A percentile compares a stretch with the other conserved stretches of the same genome.
Evolutionary conservation across 139 green algal species (phyloP).

Genomic region (Picochlorum sp.): DNA sequence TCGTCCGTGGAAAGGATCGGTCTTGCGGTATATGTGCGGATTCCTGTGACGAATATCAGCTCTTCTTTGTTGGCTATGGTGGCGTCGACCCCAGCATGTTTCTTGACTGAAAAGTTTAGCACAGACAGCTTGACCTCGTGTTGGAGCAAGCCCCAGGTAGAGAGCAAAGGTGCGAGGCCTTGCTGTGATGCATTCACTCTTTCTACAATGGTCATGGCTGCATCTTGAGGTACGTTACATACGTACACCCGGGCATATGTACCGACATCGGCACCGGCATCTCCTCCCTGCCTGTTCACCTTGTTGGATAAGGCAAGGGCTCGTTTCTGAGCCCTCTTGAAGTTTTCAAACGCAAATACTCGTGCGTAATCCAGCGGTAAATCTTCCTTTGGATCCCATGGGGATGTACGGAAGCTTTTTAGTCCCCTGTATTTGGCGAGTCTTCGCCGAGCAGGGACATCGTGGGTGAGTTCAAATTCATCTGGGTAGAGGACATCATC

Average conservation of each 20-base stretch:
- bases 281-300: constrained; percentile 4
- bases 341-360: constrained; percentile 94
- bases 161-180: constrained; percentile 37
- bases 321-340: constrained; percentile 36
- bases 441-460: constrained; percentile 53
- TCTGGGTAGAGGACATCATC: constrained; percentile 79
- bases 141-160: constrained; percentile 71
- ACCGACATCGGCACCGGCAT: constrained; percentile 22
- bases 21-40: constrained; percentile 41
- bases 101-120: constrained; percentile 71
- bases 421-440: constrained; percentile 78
- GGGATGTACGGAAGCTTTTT: constrained; percentile 77
- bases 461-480: constrained; percentile 76
- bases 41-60: constrained; percentile 68
- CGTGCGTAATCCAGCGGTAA: constrained; percentile 80
- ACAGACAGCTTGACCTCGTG: constrained; percentile 90
- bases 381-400: constrained; percentile 85
- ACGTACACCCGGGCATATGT: constrained; percentile 64
- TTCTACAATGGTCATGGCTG: constrained; percentile 31
- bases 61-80: constrained; percentile 72
- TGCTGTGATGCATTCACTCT: constrained; percentile 17
- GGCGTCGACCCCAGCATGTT: constrained; percentile 44
- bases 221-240: constrained; percentile 41
- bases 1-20: constrained; percentile 70
- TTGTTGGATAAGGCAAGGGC: constrained; percentile 29